Evolutionary conservation across 306 rosid species (phyloP).

Genomic region (Morella rubra): DNA sequence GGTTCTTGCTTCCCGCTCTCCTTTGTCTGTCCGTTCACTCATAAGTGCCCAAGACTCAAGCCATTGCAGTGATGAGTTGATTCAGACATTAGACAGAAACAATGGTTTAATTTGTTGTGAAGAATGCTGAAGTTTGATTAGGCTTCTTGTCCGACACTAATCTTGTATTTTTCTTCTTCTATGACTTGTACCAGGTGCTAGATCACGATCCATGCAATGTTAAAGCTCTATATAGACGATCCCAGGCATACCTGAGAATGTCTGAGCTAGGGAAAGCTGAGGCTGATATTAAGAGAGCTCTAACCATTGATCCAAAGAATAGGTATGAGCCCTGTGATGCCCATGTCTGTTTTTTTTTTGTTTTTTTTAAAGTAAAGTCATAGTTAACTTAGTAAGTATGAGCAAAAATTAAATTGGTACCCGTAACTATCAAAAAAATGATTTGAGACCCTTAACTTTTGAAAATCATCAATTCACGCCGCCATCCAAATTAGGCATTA

Average conservation of each 20-base stretch:
- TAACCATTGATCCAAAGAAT: constrained; percentile 57
- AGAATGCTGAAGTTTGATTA: not conserved
- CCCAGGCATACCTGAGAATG: constrained; percentile 55
- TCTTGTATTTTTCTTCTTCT: not conserved
- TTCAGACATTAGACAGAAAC: not conserved
- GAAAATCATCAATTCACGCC: too few species aligned
- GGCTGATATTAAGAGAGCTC: constrained; percentile 51
- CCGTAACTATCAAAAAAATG: too few species aligned
- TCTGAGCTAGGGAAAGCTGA: constrained; percentile 64
- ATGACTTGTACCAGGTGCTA: constrained; percentile 40
- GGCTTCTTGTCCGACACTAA: not conserved
- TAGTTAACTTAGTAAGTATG: too few species aligned
- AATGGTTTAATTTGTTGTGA: not conserved
- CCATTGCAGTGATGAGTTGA: not conserved
- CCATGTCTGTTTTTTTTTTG: too few species aligned
- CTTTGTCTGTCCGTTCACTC: not conserved
- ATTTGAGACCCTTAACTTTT: too few species aligned
- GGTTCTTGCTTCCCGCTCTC: constrained; percentile 29
- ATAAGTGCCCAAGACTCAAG: not conserved
- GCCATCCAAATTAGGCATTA: too few species aligned
- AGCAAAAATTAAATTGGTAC: too few species aligned
- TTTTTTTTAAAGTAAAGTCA: too few species aligned
- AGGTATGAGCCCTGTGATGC: constrained; percentile 34
- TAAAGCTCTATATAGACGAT: constrained; percentile 70
- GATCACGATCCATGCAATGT: constrained; percentile 51